phyloP scores from a whole-genome alignment of 1,284 basidiomycete genomes.

The Exsudoporus floridanus region DNA sequence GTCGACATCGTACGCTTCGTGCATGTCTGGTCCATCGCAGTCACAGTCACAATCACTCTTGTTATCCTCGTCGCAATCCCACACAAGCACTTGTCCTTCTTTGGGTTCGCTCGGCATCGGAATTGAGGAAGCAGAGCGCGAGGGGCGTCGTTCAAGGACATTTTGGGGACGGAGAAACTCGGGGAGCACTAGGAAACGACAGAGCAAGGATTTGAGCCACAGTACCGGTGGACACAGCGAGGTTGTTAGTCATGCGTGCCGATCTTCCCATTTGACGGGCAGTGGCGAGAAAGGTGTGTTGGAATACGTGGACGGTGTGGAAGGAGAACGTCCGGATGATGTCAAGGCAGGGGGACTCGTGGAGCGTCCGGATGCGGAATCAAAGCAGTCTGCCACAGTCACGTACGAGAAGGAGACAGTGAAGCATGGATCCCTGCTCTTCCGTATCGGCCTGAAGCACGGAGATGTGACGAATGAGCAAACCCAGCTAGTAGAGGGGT shows the following conservation, averaged over 20 bases:
- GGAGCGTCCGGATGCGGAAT: neutral
- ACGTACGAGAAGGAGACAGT: slow-evolving; percentile 2
- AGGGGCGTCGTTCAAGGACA: slow-evolving; percentile 18
- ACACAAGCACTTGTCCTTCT: slow-evolving; percentile 21
- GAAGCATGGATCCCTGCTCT: slow-evolving; percentile 21
- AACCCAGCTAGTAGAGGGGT: slow-evolving; percentile 18
- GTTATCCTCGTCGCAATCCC: slow-evolving; percentile 19
- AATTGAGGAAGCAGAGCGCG: slow-evolving; percentile 28
- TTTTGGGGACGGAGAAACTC: slow-evolving; percentile 20
- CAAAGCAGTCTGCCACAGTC: neutral
- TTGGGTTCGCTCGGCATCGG: slow-evolving; percentile 24
- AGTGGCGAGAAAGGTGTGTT: neutral
- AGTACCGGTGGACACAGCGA: neutral
- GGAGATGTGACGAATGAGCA: slow-evolving; percentile 6
- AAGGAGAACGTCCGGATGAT: neutral
- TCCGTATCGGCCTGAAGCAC: slow-evolving; percentile 13
- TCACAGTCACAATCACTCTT: slow-evolving; percentile 18
- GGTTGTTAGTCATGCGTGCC: neutral
- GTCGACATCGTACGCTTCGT: slow-evolving; percentile 24
- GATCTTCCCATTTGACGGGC: neutral
- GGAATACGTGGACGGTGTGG: neutral
- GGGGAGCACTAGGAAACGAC: slow-evolving; percentile 11
- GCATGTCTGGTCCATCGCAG: slow-evolving; percentile 20
- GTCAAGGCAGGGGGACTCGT: neutral
- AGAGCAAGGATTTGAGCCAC: slow-evolving; percentile 4